Evolutionary conservation across 805 yeast genomes (phyloP).

Genomic region (Barnettozyma sucrosica): DNA sequence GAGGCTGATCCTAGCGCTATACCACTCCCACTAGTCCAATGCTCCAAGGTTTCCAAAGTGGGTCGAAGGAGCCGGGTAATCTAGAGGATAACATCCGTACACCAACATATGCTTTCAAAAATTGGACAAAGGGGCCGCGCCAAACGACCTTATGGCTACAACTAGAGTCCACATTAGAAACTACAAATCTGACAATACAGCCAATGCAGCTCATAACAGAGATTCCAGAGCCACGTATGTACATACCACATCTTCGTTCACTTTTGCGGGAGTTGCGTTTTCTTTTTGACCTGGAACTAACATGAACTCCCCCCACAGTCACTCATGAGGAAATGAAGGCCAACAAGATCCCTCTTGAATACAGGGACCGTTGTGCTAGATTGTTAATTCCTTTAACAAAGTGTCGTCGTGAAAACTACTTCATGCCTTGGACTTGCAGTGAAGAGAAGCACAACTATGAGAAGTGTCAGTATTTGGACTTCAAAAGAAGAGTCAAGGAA

Average conservation of each 20-base stretch:
- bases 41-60: too few relatives aligned
- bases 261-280: background rate
- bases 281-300: background rate
- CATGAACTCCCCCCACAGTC: constrained; percentile 34
- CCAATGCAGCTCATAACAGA: constrained; percentile 6
- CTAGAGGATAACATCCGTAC: background rate
- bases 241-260: background rate
- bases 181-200: background rate
- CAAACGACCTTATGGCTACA: background rate
- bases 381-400: constrained; percentile 54
- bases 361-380: constrained; percentile 79
- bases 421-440: constrained; percentile 65
- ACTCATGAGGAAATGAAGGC: constrained; percentile 81
- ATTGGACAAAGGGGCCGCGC: background rate
- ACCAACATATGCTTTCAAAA: background rate
- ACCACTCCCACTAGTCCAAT: too few relatives aligned
- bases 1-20: too few relatives aligned
- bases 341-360: constrained; percentile 68
- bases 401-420: constrained; percentile 52
- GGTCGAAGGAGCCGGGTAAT: too few relatives aligned
- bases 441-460: constrained; percentile 81
- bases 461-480: constrained; percentile 78
- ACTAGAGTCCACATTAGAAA: background rate
- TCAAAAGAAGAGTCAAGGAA: constrained; percentile 73
- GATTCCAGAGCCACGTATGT: constrained; percentile 10